phyloP scores from a whole-genome alignment of 805 yeast genomes.

The Nakazawaea holstii region DNA sequence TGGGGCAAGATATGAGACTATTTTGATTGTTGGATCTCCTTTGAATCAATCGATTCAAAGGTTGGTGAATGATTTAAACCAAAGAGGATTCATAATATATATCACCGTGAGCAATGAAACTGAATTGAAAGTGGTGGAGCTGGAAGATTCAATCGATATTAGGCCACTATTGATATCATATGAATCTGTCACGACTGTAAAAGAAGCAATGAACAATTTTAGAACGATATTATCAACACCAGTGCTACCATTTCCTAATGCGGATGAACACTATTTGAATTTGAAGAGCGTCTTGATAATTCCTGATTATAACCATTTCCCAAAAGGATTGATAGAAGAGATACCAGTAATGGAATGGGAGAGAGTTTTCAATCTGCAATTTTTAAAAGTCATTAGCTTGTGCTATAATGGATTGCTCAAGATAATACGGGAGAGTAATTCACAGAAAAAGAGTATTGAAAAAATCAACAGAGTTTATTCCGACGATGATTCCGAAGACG shows the following conservation, averaged over 20 bases:
- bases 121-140: conserved; percentile 46
- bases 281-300: conserved; percentile 64
- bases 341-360: conserved; percentile 21
- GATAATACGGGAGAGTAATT: conserved; percentile 24
- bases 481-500: conserved; percentile 2
- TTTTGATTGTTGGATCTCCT: conserved; percentile 72
- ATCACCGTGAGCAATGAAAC: conserved; percentile 63
- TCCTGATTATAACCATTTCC: conserved; percentile 46
- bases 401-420: conserved; percentile 24
- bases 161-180: conserved; percentile 56
- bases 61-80: conserved; percentile 68
- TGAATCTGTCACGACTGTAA: conserved; percentile 34
- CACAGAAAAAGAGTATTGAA: conserved; percentile 18
- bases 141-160: conserved; percentile 63
- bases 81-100: conserved; percentile 77
- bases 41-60: conserved; percentile 66
- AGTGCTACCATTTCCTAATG: conserved; percentile 55
- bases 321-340: conserved; percentile 25
- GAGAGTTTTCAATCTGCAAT: conserved; percentile 21
- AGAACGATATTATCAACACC: conserved; percentile 44
- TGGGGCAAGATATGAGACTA: conserved; percentile 74
- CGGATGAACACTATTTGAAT: conserved; percentile 46
- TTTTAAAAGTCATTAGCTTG: conserved; percentile 20
- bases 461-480: conserved; percentile 15
- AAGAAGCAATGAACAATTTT: conserved; percentile 43